These are phyloP conservation scores for Flaveria bidentis DNA, from an alignment of 129 eudicot genomes.

Conservation along the genomic window DNA sequence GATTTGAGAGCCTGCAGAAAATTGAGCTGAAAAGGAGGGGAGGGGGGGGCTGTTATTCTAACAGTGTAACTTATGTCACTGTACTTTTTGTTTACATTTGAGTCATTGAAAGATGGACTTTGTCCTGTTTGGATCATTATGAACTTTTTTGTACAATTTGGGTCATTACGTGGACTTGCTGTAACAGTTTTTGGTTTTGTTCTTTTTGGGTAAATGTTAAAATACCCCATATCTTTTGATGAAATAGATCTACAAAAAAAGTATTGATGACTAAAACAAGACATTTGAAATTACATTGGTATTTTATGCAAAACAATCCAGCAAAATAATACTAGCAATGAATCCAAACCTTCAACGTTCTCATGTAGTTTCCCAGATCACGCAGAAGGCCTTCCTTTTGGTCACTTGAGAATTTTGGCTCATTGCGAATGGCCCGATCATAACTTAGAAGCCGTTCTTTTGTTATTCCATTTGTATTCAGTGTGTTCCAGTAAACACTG, in stretches of 20 bases:
- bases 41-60: neutral
- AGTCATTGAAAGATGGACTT: neutral
- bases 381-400: slow-evolving; percentile 52
- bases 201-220: neutral
- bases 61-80: neutral
- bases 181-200: neutral
- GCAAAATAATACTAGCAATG: neutral
- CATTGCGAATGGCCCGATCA: slow-evolving; percentile 55
- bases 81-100: slow-evolving; percentile 4
- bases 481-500: slow-evolving; percentile 52
- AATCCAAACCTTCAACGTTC: slow-evolving; percentile 43
- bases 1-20: slow-evolving; percentile 26
- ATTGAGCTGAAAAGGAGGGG: slow-evolving; percentile 1
- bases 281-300: neutral
- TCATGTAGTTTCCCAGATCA: slow-evolving; percentile 41
- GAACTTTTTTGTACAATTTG: neutral
- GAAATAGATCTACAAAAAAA: neutral
- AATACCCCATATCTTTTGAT: neutral
- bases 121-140: neutral
- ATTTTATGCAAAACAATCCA: neutral
- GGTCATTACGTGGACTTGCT: neutral
- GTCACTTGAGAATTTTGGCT: slow-evolving; percentile 45
- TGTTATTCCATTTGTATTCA: slow-evolving; percentile 47
- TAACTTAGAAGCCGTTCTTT: slow-evolving; percentile 56
- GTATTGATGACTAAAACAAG: neutral